Evolutionary conservation across 2,329 filamentous ascomycete genomes (phyloP), one percentile per base, ranked within the genome.

Genomic region (Pestalotiopsis sp.): DNA sequence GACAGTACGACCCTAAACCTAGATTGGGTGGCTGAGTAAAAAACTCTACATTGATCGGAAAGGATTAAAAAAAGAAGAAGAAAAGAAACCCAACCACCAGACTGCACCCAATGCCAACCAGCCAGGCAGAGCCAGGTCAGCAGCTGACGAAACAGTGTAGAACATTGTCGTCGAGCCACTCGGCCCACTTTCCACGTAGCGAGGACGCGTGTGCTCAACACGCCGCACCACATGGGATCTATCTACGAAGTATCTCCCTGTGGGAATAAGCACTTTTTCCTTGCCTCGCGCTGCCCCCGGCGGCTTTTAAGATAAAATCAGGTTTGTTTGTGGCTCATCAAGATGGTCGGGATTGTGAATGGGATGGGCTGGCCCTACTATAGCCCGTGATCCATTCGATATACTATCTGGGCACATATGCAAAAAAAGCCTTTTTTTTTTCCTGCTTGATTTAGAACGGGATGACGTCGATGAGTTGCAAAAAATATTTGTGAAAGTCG

Each of bases 151-250:
- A 62, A 20, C 59, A 62, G 13, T 39, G 59, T 20, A 62, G 59
- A 62, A 36, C 36, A 36, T 36, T 36, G 59, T 58, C 23, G 63
- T 58, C 45, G 36, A 56, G 68, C 66, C 61, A 65, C 66, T 62
- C 68, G 68, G 68, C 64, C 68, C 68, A 69, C 68, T 69, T 62
- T 56, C 63, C 64, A 63, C 64, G 68, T 64, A 69, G 27, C 41
- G 36, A 39, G 45, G 68, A 69, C 68, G 68, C 68, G 68, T 63
- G 39, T 66, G 49, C 49, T 23, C n/a, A 27, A 39, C 31, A 38
- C 36, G 59, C 25, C 31, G 27, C 59, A 38, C 45, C 27, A 59
- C 20, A 59, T 17, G 23, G 14, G 57, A 27, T 27, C 27, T 27
- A 59, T 31, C 31, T 36, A 3, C n/a, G n/a, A n/a, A n/a, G 4